A percentile compares a stretch with the other conserved stretches of the same genome.
phyloP scores from a whole-genome alignment of 371 early-diverging fungal genomes.

The Apophysomyces ossiformis region DNA sequence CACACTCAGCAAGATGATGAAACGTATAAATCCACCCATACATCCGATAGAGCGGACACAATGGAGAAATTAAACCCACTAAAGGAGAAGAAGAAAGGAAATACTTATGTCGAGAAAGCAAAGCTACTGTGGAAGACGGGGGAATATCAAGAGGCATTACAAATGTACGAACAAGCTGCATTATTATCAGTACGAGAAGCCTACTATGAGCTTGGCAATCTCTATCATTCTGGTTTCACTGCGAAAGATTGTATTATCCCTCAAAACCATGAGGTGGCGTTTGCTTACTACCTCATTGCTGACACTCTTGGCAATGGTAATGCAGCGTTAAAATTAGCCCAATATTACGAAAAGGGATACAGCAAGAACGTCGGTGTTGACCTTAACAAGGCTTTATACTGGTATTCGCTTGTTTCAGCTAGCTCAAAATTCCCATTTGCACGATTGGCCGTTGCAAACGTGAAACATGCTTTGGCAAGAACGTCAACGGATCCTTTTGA shows the following conservation, averaged over 20 bases:
- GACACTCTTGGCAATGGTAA: conserved; percentile 13
- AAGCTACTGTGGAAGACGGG: neutral
- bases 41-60: neutral
- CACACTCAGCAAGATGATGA: too few relatives aligned
- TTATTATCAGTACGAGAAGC: neutral
- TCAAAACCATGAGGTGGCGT: conserved; percentile 22
- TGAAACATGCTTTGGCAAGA: conserved; percentile 22
- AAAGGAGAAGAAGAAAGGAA: neutral
- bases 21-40: too few relatives aligned
- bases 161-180: neutral
- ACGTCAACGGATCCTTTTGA: neutral
- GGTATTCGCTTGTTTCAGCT: conserved; percentile 18
- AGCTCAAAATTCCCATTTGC: conserved; percentile 16
- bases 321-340: conserved; percentile 19
- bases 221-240: neutral
- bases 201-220: neutral
- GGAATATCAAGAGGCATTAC: neutral
- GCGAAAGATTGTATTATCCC: neutral
- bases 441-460: conserved; percentile 24
- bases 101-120: neutral
- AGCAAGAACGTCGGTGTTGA: conserved; percentile 11
- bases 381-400: conserved; percentile 18
- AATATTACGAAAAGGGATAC: conserved; percentile 25
- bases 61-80: neutral
- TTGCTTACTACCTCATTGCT: conserved; percentile 22